Evolutionary conservation across 2,329 filamentous ascomycete species (phyloP).

Genomic region (Penicillium aurantiogriseum): DNA sequence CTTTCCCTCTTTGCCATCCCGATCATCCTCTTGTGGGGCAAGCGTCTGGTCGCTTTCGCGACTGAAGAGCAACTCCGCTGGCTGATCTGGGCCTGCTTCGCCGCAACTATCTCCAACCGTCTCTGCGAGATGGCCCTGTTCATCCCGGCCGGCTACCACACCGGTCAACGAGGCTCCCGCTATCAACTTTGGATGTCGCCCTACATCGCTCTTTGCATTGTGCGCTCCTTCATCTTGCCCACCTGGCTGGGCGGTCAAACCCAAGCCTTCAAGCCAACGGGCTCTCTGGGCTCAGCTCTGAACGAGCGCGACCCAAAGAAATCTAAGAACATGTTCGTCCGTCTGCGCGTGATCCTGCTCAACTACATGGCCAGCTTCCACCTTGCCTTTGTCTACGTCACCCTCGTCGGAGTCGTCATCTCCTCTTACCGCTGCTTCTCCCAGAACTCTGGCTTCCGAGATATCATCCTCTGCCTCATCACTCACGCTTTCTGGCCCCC

Average conservation of each 20-base stretch:
- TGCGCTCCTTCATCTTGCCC: conserved; percentile 59
- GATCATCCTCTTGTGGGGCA: conserved; percentile 57
- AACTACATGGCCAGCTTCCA: conserved; percentile 59
- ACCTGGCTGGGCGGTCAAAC: conserved; percentile 59
- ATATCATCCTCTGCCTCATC: conserved; percentile 53
- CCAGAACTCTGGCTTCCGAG: conserved; percentile 37
- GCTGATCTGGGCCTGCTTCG: conserved; percentile 58
- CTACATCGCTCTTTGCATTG: conserved; percentile 58
- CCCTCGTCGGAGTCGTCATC: conserved; percentile 51
- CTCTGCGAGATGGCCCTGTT: conserved; percentile 59
- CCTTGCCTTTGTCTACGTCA: conserved; percentile 54
- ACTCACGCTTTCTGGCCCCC: conserved; percentile 65
- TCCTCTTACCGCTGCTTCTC: conserved; percentile 54
- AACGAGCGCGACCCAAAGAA: conserved; percentile 55
- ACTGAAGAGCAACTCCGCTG: conserved; percentile 56
- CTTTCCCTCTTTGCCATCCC: conserved; percentile 59
- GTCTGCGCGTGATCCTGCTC: conserved; percentile 55
- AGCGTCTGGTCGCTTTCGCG: conserved; percentile 58
- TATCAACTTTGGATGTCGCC: conserved; percentile 64
- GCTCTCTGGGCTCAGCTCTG: conserved; percentile 55
- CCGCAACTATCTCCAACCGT: conserved; percentile 52
- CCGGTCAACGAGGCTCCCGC: conserved; percentile 56
- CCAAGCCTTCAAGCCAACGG: conserved; percentile 61
- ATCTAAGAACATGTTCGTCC: conserved; percentile 48
- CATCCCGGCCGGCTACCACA: conserved; percentile 59